These are phyloP conservation scores for Corynespora cassiicola DNA, from an alignment of 2,329 filamentous ascomycete species.

Conservation along the genomic window DNA sequence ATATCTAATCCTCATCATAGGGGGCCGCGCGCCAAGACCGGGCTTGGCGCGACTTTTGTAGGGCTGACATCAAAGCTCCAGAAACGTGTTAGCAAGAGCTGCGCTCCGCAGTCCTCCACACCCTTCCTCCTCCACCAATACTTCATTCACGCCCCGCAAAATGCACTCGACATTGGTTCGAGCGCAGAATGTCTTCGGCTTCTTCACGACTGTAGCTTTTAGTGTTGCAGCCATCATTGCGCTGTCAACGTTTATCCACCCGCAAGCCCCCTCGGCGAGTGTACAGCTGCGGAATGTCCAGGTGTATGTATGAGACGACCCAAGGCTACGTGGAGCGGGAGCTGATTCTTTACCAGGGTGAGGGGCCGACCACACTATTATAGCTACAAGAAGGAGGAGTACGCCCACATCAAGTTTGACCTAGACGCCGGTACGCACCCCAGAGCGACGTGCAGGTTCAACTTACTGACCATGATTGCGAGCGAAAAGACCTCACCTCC, in stretches of 20 bases:
- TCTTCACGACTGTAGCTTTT: conserved; percentile 95
- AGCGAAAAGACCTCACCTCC: conserved; percentile 81
- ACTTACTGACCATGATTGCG: not conserved
- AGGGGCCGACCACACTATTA: conserved; percentile 97
- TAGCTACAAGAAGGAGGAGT: conserved; percentile 89
- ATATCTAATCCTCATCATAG: too few species aligned
- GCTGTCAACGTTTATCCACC: conserved; percentile 74
- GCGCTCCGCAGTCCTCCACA: conserved; percentile 15
- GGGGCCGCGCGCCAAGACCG: too few species aligned
- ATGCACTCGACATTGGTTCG: conserved; percentile 92
- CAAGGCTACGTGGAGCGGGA: not conserved
- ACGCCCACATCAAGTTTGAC: conserved; percentile 92
- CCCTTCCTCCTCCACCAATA: conserved; percentile 1
- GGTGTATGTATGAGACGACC: conserved; percentile 64
- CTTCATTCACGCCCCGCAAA: conserved; percentile 13
- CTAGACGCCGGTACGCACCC: conserved; percentile 72
- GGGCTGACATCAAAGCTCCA: too few species aligned
- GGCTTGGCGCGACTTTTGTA: too few species aligned
- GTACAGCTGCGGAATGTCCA: conserved; percentile 78
- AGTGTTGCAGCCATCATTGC: conserved; percentile 81
- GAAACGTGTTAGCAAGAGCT: conserved; percentile 48
- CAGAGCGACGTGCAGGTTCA: too few species aligned
- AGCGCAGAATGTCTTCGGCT: conserved; percentile 91
- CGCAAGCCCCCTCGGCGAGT: conserved; percentile 70
- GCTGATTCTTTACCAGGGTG: conserved; percentile 61